phyloP scores from a whole-genome alignment of 352 stramenopile genomes.

The Peronospora belbahrii region DNA sequence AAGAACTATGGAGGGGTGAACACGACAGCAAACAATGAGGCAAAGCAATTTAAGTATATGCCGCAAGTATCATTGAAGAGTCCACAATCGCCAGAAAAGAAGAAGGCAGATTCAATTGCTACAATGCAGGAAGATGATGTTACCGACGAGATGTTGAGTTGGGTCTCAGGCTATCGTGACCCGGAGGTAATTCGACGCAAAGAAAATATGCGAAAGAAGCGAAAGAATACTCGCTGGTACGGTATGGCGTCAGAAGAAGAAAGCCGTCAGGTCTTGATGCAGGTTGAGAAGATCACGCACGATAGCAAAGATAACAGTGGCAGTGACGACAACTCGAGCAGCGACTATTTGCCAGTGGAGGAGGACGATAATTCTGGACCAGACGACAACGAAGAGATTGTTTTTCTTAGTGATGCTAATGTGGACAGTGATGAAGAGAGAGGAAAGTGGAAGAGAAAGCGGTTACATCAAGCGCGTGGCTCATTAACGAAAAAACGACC shows the following conservation, averaged over 20 bases:
- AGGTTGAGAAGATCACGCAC: slow-evolving; percentile 35
- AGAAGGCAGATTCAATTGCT: slow-evolving; percentile 6
- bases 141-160: slow-evolving; percentile 41
- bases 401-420: slow-evolving; percentile 45
- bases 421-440: slow-evolving; percentile 28
- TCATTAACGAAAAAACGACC: slow-evolving; percentile 20
- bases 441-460: slow-evolving; percentile 21
- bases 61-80: slow-evolving; percentile 23
- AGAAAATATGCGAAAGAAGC: slow-evolving; percentile 40
- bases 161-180: slow-evolving; percentile 46
- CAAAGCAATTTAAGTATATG: slow-evolving; percentile 12
- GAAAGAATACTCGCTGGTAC: slow-evolving; percentile 28
- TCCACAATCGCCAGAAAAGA: slow-evolving; percentile 14
- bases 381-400: slow-evolving; percentile 28
- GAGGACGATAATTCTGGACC: slow-evolving; percentile 28
- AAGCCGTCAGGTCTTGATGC: slow-evolving; percentile 22
- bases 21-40: background rate
- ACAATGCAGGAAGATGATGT: slow-evolving; percentile 26
- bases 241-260: slow-evolving; percentile 38
- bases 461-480: slow-evolving; percentile 10
- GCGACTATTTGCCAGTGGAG: slow-evolving; percentile 38
- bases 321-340: slow-evolving; percentile 27
- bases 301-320: slow-evolving; percentile 15
- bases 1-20: slow-evolving; percentile 5
- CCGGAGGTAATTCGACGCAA: slow-evolving; percentile 52